phyloP scores from a whole-genome alignment of 192 early-diverging fungal species.

The Linnemannia zychae region DNA sequence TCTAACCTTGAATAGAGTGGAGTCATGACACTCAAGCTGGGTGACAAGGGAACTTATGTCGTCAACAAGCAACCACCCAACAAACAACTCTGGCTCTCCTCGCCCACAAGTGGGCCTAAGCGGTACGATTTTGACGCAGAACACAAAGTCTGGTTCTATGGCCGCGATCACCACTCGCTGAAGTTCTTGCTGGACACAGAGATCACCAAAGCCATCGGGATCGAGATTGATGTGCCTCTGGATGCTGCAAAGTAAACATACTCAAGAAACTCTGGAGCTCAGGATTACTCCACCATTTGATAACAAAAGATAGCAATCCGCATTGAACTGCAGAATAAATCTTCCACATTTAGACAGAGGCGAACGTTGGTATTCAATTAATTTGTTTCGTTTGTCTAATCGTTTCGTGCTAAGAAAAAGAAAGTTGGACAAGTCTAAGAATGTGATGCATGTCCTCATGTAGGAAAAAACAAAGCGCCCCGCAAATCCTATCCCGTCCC shows the following conservation, averaged over 20 bases:
- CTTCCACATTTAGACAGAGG: too few relatives aligned
- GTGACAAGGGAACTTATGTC: conserved; percentile 89
- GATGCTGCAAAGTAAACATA: conserved; percentile 19
- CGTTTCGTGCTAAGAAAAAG: too few relatives aligned
- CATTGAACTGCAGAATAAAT: too few relatives aligned
- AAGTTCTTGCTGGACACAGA: conserved; percentile 78
- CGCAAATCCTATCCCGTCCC: not conserved
- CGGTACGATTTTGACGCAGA: conserved; percentile 80
- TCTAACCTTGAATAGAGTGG: conserved; percentile 64
- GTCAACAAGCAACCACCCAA: conserved; percentile 99
- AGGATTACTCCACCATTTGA: too few relatives aligned
- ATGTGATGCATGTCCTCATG: not conserved
- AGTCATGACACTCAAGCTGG: conserved; percentile 90
- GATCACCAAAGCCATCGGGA: conserved; percentile 66
- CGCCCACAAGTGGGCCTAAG: conserved; percentile 90
- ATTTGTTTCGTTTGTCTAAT: too few relatives aligned
- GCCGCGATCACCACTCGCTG: conserved; percentile 76
- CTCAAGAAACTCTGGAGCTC: not conserved
- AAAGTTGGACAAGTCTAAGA: not conserved
- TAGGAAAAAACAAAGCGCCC: not conserved
- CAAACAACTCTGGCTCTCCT: conserved; percentile 98
- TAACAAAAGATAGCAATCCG: too few relatives aligned
- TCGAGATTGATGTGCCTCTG: conserved; percentile 61
- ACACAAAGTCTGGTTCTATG: conserved; percentile 82
- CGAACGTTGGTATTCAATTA: too few relatives aligned